Evolutionary conservation across 2,329 filamentous ascomycete genomes (phyloP).

Genomic region (Xylaria digitata): DNA sequence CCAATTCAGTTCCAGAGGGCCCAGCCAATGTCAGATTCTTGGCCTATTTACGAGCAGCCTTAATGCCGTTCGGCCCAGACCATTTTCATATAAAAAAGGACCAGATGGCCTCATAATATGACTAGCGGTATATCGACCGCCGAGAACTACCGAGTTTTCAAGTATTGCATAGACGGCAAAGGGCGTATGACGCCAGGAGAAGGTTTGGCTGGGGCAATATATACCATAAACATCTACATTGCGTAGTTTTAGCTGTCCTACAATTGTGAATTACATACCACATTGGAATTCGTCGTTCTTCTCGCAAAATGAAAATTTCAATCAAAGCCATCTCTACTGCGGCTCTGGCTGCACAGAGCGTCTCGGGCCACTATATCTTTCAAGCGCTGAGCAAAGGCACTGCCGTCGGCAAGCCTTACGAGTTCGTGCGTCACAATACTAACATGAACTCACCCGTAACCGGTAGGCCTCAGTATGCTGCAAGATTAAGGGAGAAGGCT

Average conservation of each 20-base stretch:
- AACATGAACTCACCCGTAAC: slow-evolving; percentile 62
- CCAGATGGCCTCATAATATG: slow-evolving; percentile 10
- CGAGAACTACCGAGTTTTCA: slow-evolving; percentile 23
- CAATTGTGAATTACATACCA: not conserved
- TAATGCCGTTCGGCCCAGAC: slow-evolving; percentile 13
- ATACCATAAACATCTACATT: slow-evolving; percentile 18
- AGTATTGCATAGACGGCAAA: not conserved
- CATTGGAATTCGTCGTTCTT: not conserved
- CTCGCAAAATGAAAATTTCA: slow-evolving; percentile 50
- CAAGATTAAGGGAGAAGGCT: not conserved
- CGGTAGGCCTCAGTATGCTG: slow-evolving; percentile 36
- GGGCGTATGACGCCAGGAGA: slow-evolving; percentile 3
- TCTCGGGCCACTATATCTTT: slow-evolving; percentile 57
- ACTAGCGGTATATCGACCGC: slow-evolving; percentile 26
- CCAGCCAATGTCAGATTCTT: slow-evolving; percentile 12
- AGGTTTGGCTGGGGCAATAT: slow-evolving; percentile 13
- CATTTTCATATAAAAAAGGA: slow-evolving; percentile 8
- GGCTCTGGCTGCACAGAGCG: slow-evolving; percentile 50
- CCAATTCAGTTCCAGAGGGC: slow-evolving; percentile 13
- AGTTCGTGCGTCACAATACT: slow-evolving; percentile 58
- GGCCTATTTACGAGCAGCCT: slow-evolving; percentile 8
- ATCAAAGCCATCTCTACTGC: slow-evolving; percentile 45
- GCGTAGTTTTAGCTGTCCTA: slow-evolving; percentile 2
- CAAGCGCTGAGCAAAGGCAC: slow-evolving; percentile 52
- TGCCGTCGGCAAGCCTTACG: slow-evolving; percentile 50